These are phyloP conservation scores for Vitis riparia DNA, from an alignment of 164 flowering plant species.

Conservation along the genomic window DNA sequence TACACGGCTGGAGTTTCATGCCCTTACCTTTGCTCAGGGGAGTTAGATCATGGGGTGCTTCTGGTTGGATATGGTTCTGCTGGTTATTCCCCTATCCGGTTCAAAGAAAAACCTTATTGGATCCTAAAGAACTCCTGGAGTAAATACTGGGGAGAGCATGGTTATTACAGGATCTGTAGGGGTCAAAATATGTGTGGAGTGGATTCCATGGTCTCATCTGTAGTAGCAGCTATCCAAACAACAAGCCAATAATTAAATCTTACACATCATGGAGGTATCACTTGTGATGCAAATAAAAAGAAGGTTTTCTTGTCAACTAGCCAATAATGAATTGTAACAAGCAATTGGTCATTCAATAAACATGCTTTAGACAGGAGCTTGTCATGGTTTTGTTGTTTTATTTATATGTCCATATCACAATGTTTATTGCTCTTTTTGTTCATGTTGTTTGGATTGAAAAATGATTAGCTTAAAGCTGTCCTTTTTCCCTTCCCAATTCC, in stretches of 20 bases:
- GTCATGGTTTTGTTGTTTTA: too few species aligned
- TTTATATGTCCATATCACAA: too few species aligned
- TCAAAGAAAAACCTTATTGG: constrained; percentile 71
- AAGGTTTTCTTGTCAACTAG: too few species aligned
- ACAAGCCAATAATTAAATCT: constrained; percentile 1
- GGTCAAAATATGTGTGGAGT: constrained; percentile 66
- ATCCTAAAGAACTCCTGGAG: constrained; percentile 82
- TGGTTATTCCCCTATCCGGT: constrained; percentile 55
- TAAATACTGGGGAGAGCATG: constrained; percentile 63
- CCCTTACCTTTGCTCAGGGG: constrained; percentile 58
- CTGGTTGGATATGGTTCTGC: constrained; percentile 64
- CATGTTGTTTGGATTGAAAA: too few species aligned
- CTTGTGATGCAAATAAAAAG: too few species aligned
- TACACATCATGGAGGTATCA: not conserved
- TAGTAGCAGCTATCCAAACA: constrained; percentile 41
- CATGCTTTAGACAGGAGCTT: too few species aligned
- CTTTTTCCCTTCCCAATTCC: too few species aligned
- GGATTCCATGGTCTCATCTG: constrained; percentile 68
- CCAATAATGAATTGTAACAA: too few species aligned
- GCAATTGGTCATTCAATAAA: too few species aligned
- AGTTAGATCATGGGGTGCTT: constrained; percentile 65
- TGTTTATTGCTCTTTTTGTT: too few species aligned
- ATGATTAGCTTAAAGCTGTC: too few species aligned
- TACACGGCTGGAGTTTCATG: constrained; percentile 70
- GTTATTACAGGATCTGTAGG: constrained; percentile 65